Base-by-base conservation (phyloP, 306 rosid genomes). In the Trifolium repens region DNA sequence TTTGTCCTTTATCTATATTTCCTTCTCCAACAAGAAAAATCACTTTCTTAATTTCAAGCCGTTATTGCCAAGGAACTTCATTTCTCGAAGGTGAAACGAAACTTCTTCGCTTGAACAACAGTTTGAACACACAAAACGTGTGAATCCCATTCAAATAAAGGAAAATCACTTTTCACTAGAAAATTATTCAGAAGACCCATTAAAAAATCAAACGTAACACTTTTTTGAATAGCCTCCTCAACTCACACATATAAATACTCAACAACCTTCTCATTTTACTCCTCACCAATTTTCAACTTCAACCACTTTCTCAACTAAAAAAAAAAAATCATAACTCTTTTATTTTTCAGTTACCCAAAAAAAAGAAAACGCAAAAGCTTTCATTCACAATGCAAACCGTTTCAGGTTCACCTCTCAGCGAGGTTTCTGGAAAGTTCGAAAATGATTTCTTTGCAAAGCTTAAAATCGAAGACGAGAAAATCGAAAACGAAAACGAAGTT, bases 371-470 rank as follows among this genome's bases (percentile, higher is more conserved):
- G 4, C 39, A 54, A 47, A 19, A 4, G 3, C 69, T 5, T 7
- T 37, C 16, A 37, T 24, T 73, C 54, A 19, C 15, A n/a, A 88
- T 88, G 91, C 88, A 84, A 78, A 72, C 85, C 60, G 79, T 35
- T 81, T 76, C 86, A 75, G 8, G 46, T 61, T 61, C 67, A 15
- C 19, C 67, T 26, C 22, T 12, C 69, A 0, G 67, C 19, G 81
- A 85, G 17, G 10, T 69, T 66, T 73, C 89, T 2, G 69, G 57
- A 13, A 34, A 79, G n/a, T 71, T 81, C 57, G 72, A 50, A 11
- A 39, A 67, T 10, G 87, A 89, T 79, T 90, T 91, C 34, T 2
- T 49, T 0, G 57, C 77, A 0, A 82, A 81, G 61, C 84, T 89
- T 37, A 70, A 22, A 22, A 11, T 91, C 8, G 2, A 71, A 11